Evolutionary conservation across 345 rosid genomes (phyloP).

Genomic region (Lumnitzera littorea): DNA sequence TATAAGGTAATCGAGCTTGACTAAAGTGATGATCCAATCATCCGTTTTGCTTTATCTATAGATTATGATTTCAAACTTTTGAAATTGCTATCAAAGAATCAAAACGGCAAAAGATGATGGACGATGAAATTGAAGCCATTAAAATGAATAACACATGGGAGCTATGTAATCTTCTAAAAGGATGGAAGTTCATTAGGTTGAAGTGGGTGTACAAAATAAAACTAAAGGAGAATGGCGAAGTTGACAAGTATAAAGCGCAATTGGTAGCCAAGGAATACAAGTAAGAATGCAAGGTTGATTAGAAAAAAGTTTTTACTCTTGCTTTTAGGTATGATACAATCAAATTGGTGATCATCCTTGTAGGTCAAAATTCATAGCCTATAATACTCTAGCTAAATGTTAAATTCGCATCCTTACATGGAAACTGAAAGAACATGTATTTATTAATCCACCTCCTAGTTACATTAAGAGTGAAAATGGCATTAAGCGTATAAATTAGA

Average conservation of each 20-base stretch:
- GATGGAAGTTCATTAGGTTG: not conserved
- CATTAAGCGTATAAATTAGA: not conserved
- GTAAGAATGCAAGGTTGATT: not conserved
- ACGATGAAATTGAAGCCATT: not conserved
- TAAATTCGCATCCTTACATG: slow-evolving; percentile 2
- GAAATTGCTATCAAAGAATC: not conserved
- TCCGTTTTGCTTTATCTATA: not conserved
- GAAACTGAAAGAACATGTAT: not conserved
- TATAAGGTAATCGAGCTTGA: not conserved
- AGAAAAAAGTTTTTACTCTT: not conserved
- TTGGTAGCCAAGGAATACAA: not conserved
- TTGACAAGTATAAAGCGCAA: not conserved
- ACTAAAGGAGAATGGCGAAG: not conserved
- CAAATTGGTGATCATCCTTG: not conserved
- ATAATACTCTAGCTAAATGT: not conserved
- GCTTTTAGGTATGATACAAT: not conserved
- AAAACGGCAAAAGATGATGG: not conserved
- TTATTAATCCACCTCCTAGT: not conserved
- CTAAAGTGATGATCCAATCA: not conserved
- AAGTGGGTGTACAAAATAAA: slow-evolving; percentile 2
- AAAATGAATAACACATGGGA: not conserved
- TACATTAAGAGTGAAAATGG: not conserved
- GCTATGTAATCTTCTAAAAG: not conserved
- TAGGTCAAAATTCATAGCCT: no score
- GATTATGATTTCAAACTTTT: not conserved